Percentiles rank a stretch among this genome's conserved stretches.
Evolutionary conservation across 225 moss, liverwort and hornwort species (phyloP).

Genomic region (Physcomitrium patens): DNA sequence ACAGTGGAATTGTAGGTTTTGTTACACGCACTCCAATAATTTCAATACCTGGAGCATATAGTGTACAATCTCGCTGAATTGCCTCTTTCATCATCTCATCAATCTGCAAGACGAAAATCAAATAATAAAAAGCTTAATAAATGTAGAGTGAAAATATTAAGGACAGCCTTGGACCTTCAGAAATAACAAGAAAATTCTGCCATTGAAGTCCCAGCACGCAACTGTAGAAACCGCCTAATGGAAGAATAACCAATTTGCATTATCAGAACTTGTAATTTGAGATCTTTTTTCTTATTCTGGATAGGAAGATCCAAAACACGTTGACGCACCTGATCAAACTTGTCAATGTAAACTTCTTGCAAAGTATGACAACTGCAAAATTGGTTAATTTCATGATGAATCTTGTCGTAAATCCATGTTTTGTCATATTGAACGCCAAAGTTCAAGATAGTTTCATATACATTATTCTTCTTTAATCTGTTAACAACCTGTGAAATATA

Average conservation of each 20-base stretch:
- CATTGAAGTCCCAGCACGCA: slow-evolving; percentile 9
- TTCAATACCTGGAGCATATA: slow-evolving; percentile 96
- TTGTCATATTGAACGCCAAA: slow-evolving; percentile 98
- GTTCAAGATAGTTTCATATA: slow-evolving; percentile 93
- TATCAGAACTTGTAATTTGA: slow-evolving; percentile 1
- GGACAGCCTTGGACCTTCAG: slow-evolving; percentile 10
- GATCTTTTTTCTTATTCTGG: background rate
- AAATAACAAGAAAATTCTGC: background rate
- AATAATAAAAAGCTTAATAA: background rate
- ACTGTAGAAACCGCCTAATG: background rate
- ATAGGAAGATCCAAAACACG: slow-evolving; percentile 15
- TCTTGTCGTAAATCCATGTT: slow-evolving; percentile 99
- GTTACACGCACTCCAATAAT: slow-evolving; percentile 98
- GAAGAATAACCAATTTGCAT: slow-evolving; percentile 2
- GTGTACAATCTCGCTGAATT: slow-evolving; percentile 94
- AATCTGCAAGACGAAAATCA: slow-evolving; percentile 58
- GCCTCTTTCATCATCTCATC: slow-evolving; percentile 99
- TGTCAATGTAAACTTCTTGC: slow-evolving; percentile 98
- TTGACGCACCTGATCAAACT: slow-evolving; percentile 84
- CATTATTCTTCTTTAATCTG: slow-evolving; percentile 76
- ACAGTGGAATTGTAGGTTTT: slow-evolving; percentile 86
- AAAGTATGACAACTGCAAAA: slow-evolving; percentile 96
- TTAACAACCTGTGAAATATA: slow-evolving; percentile 74
- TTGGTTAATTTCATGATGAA: slow-evolving; percentile 99
- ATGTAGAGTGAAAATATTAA: background rate